Evolutionary conservation across 345 rosid genomes (phyloP), one percentile per base, ranked within the genome.

Genomic region (Eutrema japonicum): DNA sequence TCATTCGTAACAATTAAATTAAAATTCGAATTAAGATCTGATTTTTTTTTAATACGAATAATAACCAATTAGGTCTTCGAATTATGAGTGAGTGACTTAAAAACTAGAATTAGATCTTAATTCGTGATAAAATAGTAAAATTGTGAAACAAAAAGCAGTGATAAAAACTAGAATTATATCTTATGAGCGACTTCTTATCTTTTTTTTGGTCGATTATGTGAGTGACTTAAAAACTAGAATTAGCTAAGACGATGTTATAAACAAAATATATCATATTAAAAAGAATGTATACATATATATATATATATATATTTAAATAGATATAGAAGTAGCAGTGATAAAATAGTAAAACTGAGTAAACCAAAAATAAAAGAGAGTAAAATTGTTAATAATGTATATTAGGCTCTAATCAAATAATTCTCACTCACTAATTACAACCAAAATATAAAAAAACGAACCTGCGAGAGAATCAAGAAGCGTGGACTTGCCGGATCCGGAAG

Each of bases 401-500:
- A 55, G 18, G 33, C 3, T 14, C 32, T 57, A 58, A 55, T 4
- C 35, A 68, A 57, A 59, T 49, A 71, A 7, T 30, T 61, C 27
- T 45, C 10, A 43, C 22, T 52, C 5, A 50, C 13, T 52, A 52
- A 13, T 64, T 12, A 33, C 67, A 16, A 35, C 54, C 16, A 35
- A 64, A 52, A 12, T 51, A 66, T 26, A 3, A 26, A 3, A 18
- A 40, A 33, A n/a, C 64, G 14, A 66, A 89, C 98, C 96, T 79
- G 96, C 98, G 10, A 93, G 80, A 3, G 98, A 77, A 81, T 90
- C 98, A 55, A 93, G 93, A 54, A 93, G 98, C 2, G 98, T 93
- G 42, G 98, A 93, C 83, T 93, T 90, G 13, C 98, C 98, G 40
- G 96, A 93, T 7, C 98, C 98, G 29, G 98, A 90, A 46, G 98